Evolutionary conservation across 2,329 filamentous ascomycete genomes (phyloP).

Genomic region (Arthrobotrys musiformis): DNA sequence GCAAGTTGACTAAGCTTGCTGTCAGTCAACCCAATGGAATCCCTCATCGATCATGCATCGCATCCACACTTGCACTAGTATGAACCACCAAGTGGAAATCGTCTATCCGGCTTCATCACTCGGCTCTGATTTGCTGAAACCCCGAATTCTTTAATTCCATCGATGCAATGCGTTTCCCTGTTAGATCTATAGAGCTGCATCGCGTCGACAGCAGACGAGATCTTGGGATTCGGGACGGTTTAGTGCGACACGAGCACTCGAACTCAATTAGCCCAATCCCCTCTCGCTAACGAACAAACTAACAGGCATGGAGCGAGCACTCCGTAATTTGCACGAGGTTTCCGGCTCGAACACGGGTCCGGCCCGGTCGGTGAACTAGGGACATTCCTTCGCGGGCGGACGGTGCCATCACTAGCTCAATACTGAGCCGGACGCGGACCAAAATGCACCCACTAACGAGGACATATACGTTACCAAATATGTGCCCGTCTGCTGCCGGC

Average conservation of each 20-base stretch:
- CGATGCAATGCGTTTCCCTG: neutral
- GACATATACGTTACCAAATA: slow-evolving; percentile 32
- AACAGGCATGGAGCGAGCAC: neutral
- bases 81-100: neutral
- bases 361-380: slow-evolving; percentile 24
- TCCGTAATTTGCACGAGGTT: slow-evolving; percentile 6
- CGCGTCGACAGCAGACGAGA: neutral
- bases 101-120: neutral
- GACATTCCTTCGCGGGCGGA: slow-evolving; percentile 4
- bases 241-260: slow-evolving; percentile 1
- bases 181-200: neutral
- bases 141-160: neutral
- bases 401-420: neutral
- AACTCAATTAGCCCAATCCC: neutral
- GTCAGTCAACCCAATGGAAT: no score
- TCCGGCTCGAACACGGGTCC: slow-evolving; percentile 42
- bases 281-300: neutral
- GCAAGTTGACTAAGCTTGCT: neutral
- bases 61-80: neutral
- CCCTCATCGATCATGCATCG: neutral
- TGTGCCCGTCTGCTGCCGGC: slow-evolving; percentile 39
- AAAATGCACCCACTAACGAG: neutral
- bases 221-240: slow-evolving; percentile 1
- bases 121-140: neutral
- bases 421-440: neutral